Conservation (phyloP, 352 stramenopile species). For the Plasmopara viticola region DNA sequence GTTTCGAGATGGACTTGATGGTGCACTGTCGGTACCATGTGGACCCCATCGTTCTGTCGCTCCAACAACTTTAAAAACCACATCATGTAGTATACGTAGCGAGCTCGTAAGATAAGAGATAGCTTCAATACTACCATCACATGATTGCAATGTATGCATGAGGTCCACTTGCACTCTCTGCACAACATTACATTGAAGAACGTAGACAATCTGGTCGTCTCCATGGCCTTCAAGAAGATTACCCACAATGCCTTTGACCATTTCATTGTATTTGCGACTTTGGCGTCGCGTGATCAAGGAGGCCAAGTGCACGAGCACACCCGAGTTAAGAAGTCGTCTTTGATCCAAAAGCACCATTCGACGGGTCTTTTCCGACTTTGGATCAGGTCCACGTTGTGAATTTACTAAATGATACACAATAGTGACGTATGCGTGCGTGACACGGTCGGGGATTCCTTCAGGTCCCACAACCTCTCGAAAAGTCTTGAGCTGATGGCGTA, state of each 20-base stretch:
- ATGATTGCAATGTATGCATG: constrained; percentile 8
- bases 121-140: neutral
- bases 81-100: constrained; percentile 13
- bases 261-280: constrained; percentile 31
- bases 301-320: constrained; percentile 44
- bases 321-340: constrained; percentile 41
- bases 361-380: constrained; percentile 18
- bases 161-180: constrained; percentile 41
- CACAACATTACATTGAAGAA: constrained; percentile 57
- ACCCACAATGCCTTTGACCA: constrained; percentile 47
- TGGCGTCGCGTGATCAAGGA: constrained; percentile 34
- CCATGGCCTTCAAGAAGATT: constrained; percentile 35
- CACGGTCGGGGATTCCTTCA: constrained; percentile 34
- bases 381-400: constrained; percentile 11
- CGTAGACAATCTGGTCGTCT: constrained; percentile 45
- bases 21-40: neutral
- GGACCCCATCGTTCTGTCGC: constrained; percentile 11
- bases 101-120: constrained; percentile 11
- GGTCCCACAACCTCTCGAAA: constrained; percentile 42
- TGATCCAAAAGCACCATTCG: constrained; percentile 38
- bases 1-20: constrained; percentile 5
- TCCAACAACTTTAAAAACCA: constrained; percentile 15
- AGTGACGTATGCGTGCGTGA: constrained; percentile 47
- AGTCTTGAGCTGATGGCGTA: constrained; percentile 61
- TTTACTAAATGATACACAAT: constrained; percentile 53